Evolutionary conservation across 2,329 filamentous ascomycete genomes (phyloP).

Genomic region (Conoideocrella luteorostrata): DNA sequence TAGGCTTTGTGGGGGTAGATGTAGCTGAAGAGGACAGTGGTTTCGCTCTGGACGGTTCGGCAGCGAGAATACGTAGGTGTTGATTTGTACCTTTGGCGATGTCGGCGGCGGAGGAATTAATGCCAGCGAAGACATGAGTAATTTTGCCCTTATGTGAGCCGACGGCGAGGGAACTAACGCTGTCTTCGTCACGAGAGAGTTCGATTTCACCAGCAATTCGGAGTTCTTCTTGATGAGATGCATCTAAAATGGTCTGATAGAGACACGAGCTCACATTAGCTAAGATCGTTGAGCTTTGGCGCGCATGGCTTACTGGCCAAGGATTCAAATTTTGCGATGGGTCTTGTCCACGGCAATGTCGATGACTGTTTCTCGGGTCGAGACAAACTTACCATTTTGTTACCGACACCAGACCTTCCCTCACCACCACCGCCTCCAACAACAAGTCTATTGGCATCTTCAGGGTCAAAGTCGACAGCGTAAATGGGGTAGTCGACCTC

Average conservation of each 20-base stretch:
- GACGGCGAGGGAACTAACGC: constrained; percentile 73
- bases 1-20: constrained; percentile 10
- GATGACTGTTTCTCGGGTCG: neutral
- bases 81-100: constrained; percentile 72
- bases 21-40: constrained; percentile 22
- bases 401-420: constrained; percentile 72
- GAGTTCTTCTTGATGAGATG: constrained; percentile 57
- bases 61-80: constrained; percentile 72
- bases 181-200: constrained; percentile 80
- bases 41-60: constrained; percentile 35
- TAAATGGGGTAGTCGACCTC: constrained; percentile 79
- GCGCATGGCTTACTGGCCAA: no score
- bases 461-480: constrained; percentile 79
- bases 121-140: constrained; percentile 60
- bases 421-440: constrained; percentile 86
- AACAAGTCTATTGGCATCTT: constrained; percentile 67
- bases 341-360: neutral
- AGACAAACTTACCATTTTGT: constrained; percentile 65
- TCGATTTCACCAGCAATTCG: constrained; percentile 65
- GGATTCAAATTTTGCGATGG: neutral
- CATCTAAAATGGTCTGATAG: constrained; percentile 62
- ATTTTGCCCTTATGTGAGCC: constrained; percentile 52
- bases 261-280: neutral
- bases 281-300: no score
- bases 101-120: constrained; percentile 73